Evolutionary conservation across 2,329 filamentous ascomycete species (phyloP).

Genomic region (Neodidymelliopsis sp.): DNA sequence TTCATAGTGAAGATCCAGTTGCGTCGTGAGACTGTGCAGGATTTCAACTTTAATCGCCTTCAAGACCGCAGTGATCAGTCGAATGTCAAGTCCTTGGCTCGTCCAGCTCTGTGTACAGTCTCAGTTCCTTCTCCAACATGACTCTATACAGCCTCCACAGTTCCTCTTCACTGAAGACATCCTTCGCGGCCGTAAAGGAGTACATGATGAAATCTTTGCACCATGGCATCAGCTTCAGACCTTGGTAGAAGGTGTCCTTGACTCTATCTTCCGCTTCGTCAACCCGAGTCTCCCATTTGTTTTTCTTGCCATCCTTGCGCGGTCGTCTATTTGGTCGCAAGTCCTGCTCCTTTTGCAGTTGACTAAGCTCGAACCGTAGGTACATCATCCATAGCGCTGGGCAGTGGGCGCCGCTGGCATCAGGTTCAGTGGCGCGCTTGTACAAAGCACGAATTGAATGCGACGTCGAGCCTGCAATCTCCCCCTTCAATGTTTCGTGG

Average conservation of each 20-base stretch:
- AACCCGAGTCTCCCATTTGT: slow-evolving; percentile 24
- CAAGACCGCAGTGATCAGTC: background rate
- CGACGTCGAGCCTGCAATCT: slow-evolving; percentile 54
- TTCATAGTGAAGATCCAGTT: background rate
- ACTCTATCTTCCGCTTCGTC: slow-evolving; percentile 51
- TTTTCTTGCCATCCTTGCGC: slow-evolving; percentile 29
- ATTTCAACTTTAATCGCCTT: too few relatives aligned
- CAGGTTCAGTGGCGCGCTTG: slow-evolving; percentile 57
- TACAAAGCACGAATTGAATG: slow-evolving; percentile 64
- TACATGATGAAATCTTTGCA: slow-evolving; percentile 66
- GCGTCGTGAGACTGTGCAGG: too few relatives aligned
- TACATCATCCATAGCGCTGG: slow-evolving; percentile 42
- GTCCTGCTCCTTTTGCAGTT: slow-evolving; percentile 23
- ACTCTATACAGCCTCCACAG: slow-evolving; percentile 62
- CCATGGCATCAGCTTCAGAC: slow-evolving; percentile 67
- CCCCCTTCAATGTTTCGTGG: slow-evolving; percentile 58
- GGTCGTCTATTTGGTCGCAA: slow-evolving; percentile 17
- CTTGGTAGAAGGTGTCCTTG: slow-evolving; percentile 63
- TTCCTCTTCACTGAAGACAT: slow-evolving; percentile 55
- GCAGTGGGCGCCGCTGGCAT: slow-evolving; percentile 38
- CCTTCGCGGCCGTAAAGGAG: slow-evolving; percentile 57
- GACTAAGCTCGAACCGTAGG: slow-evolving; percentile 41
- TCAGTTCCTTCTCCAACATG: slow-evolving; percentile 67
- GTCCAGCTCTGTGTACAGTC: slow-evolving; percentile 64
- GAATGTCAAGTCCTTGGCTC: background rate